Conservation (phyloP, 2,329 filamentous ascomycete genomes). For the Fusarium buharicum region DNA sequence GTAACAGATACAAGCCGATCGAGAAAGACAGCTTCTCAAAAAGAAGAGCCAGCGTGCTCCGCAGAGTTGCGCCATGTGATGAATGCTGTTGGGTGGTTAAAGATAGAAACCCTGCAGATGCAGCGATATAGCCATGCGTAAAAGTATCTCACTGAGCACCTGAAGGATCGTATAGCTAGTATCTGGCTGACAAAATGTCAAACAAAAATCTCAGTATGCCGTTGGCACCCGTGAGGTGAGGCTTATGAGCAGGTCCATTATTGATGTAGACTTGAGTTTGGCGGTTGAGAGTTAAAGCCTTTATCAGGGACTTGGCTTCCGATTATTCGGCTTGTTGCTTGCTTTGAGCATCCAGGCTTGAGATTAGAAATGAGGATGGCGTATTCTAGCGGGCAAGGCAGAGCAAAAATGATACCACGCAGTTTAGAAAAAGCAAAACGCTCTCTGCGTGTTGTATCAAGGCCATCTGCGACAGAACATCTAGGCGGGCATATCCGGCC, state of each 20-base stretch:
- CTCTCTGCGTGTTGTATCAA: constrained; percentile 14
- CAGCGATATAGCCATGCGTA: constrained; percentile 11
- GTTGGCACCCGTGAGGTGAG: constrained; percentile 22
- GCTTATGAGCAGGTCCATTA: constrained; percentile 6
- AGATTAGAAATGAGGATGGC: constrained; percentile 5
- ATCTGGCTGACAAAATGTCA: constrained; percentile 1
- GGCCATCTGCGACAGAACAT: constrained; percentile 12
- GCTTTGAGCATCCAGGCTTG: constrained; percentile 14
- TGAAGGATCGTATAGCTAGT: constrained; percentile 18
- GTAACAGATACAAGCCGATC: constrained; percentile 16
- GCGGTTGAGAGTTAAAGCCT: constrained; percentile 4
- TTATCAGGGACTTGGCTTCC: constrained; percentile 16
- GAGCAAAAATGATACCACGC: constrained; percentile 38
- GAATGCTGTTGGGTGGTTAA: constrained; percentile 22
- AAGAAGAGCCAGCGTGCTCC: not conserved
- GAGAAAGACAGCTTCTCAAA: constrained; percentile 6
- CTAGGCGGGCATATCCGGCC: constrained; percentile 33
- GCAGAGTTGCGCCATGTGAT: constrained; percentile 19
- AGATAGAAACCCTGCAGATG: constrained; percentile 15
- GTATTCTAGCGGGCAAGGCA: constrained; percentile 25
- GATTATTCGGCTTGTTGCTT: constrained; percentile 26
- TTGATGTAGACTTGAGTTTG: constrained; percentile 9
- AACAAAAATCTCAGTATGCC: constrained; percentile 8
- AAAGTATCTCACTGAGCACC: constrained; percentile 11
- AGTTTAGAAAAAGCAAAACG: constrained; percentile 37